Conservation (phyloP, 148 eudicot genomes). For the Heliosperma pusillum region DNA sequence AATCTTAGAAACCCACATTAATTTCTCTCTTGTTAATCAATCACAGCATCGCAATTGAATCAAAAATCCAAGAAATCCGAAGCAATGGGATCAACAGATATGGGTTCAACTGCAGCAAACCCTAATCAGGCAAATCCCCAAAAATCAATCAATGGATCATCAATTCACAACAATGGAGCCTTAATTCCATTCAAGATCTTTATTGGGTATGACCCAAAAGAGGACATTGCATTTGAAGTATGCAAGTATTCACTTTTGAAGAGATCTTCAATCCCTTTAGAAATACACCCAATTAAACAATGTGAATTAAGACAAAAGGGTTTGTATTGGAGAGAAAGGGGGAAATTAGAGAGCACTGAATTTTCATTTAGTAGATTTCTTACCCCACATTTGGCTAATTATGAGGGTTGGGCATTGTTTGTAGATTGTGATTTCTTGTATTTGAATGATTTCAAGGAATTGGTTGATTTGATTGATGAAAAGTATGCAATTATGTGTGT, state of each 20-base stretch:
- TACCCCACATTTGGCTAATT: constrained; percentile 73
- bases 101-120: neutral
- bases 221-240: constrained; percentile 77
- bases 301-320: constrained; percentile 52
- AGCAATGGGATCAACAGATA: neutral
- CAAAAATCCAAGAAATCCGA: neutral
- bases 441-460: constrained; percentile 59
- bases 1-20: neutral
- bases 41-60: neutral
- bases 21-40: neutral
- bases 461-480: constrained; percentile 63
- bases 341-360: constrained; percentile 87
- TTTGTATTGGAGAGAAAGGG: constrained; percentile 73
- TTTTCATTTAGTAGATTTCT: constrained; percentile 81
- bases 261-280: constrained; percentile 72
- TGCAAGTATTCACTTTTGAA: constrained; percentile 67
- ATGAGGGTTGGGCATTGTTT: constrained; percentile 90
- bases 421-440: constrained; percentile 96
- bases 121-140: neutral
- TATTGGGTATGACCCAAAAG: constrained; percentile 84
- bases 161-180: constrained; percentile 24
- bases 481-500: constrained; percentile 91
- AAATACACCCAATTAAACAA: constrained; percentile 72
- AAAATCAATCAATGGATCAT: constrained; percentile 14
- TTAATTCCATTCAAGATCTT: constrained; percentile 60